Evolutionary conservation across 805 yeast species (phyloP), one percentile per base, ranked within the genome.

Genomic region (Cyberlindnera xylosilytica): DNA sequence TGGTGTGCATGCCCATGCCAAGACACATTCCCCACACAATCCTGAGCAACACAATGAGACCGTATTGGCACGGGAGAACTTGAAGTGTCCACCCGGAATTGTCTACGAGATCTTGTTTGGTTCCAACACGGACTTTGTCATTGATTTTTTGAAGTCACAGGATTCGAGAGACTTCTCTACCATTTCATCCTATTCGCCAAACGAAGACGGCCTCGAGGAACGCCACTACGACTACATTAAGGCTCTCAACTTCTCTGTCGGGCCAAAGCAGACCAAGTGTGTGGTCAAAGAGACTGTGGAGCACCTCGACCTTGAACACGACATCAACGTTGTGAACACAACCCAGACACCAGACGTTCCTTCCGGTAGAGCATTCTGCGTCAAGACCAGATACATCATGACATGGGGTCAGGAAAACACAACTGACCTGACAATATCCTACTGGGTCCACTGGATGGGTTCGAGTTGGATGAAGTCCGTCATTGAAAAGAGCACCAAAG

Each of bases 321-420:
- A 73, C 50, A 75, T 87, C 26, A 73, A 79, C 45, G 79, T 88
- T 2, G 64, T 79, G 2, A 78, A 81, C 32, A 69, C 76, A 2
- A 79, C 91, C 0, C 69, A 66, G 31, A 90, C 99, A 0, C 99
- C 99, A 0, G 93, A 88, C 57, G 98, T 93, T 13, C 99, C 99
- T 1, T 84, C 90, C 54, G 99, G 99, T 4, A 74, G 74, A 33
- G 74, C 86, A 1, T 93, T 93, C 61, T 70, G 75, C 24, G 89
- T 89, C 2, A 73, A 79, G 48, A 87, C 96, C 0, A 71, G 85
- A 46, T 85, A 80, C 54, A 68, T 81, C 34, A 64, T 88, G 42
- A 72, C 83, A 3, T 93, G 99, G 98, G 88, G 72, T 1, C 70
- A 68, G 8, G 62, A 70, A 22, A 86, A 83, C 54, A 60, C 66